phyloP scores from a whole-genome alignment of 2,329 filamentous ascomycete genomes.

The Penicillium sp. region DNA sequence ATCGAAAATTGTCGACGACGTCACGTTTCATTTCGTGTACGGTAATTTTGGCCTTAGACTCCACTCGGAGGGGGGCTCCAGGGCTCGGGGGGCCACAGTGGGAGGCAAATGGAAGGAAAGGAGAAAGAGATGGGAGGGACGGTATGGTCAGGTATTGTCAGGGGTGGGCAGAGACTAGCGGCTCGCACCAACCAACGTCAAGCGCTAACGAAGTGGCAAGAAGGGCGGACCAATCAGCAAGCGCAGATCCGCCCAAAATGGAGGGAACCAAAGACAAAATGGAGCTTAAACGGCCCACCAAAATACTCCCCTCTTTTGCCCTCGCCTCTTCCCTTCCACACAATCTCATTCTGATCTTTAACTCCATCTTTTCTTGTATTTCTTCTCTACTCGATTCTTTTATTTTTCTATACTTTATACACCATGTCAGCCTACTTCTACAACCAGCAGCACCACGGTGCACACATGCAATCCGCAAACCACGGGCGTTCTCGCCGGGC shows the following conservation, averaged over 20 bases:
- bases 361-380: constrained; percentile 22
- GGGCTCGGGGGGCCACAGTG: too few species aligned
- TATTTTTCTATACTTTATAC: constrained; percentile 18
- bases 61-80: too few species aligned
- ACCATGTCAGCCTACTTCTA: constrained; percentile 52
- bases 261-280: neutral
- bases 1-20: constrained; percentile 19
- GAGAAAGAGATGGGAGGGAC: neutral
- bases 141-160: neutral
- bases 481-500: constrained; percentile 84
- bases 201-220: neutral
- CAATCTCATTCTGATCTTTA: constrained; percentile 15
- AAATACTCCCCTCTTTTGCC: constrained; percentile 35
- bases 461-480: constrained; percentile 53
- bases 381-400: constrained; percentile 23
- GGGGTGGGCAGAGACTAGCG: constrained; percentile 2
- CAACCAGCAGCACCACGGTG: constrained; percentile 50
- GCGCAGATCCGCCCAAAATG: neutral
- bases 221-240: neutral
- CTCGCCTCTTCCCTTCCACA: constrained; percentile 24
- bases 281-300: constrained; percentile 9
- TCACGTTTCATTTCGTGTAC: constrained; percentile 16
- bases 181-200: neutral
- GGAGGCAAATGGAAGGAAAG: too few species aligned
- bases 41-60: neutral